These are phyloP conservation scores for Chlamydomonas asymmetrica DNA, from an alignment of 139 green algal genomes.

Conservation along the genomic window DNA sequence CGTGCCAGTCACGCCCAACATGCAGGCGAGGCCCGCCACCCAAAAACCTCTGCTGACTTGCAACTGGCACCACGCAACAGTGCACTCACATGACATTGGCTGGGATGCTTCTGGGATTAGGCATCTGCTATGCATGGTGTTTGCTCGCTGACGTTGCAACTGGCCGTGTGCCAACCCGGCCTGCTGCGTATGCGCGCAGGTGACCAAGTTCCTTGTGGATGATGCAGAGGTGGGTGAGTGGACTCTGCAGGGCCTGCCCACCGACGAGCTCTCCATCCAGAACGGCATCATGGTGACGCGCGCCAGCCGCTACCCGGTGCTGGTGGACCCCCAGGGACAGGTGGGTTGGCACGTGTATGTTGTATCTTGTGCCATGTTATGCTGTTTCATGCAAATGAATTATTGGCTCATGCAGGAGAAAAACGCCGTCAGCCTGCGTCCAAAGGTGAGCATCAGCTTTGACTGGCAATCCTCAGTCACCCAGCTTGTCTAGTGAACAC, in stretches of 20 bases:
- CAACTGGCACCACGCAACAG: too few relatives aligned
- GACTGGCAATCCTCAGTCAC: too few relatives aligned
- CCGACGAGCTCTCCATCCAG: constrained; percentile 91
- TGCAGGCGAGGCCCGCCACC: constrained; percentile 72
- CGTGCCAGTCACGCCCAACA: constrained; percentile 78
- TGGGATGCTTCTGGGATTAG: too few relatives aligned
- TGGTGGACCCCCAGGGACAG: constrained; percentile 95
- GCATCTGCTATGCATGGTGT: constrained; percentile 2
- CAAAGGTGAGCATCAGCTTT: too few relatives aligned
- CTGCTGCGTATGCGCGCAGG: constrained; percentile 17
- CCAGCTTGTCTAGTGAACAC: too few relatives aligned
- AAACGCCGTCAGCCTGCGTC: too few relatives aligned
- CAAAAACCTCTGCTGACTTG: too few relatives aligned
- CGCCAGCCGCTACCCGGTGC: constrained; percentile 80
- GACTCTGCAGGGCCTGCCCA: constrained; percentile 89
- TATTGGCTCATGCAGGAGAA: too few relatives aligned
- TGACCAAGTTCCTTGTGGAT: constrained; percentile 90
- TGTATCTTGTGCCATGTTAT: too few relatives aligned
- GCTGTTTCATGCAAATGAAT: too few relatives aligned
- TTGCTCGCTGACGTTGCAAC: constrained; percentile 4
- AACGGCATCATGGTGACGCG: constrained; percentile 95
- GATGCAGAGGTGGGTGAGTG: constrained; percentile 89
- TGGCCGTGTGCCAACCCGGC: not conserved
- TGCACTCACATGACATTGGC: too few relatives aligned
- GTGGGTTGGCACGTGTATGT: too few relatives aligned